phyloP scores from a whole-genome alignment of 176 grass and related monocot genomes.

The Oryza meridionalis region DNA sequence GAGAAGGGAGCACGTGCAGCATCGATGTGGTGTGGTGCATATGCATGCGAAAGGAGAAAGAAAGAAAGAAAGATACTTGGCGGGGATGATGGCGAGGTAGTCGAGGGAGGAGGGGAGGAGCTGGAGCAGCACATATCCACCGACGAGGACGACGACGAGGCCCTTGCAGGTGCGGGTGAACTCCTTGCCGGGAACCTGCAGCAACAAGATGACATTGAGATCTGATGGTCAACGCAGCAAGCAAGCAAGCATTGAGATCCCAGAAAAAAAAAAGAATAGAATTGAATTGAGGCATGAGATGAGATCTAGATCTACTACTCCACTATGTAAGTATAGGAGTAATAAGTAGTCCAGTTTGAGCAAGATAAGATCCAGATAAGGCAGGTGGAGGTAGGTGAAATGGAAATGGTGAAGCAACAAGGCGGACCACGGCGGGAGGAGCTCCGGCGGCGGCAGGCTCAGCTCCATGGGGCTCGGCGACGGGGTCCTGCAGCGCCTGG shows the following conservation, averaged over 20 bases:
- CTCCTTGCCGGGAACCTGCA: conserved; percentile 68
- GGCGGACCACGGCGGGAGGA: conserved; percentile 36
- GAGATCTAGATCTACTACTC: too few relatives aligned
- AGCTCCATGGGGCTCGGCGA: conserved; percentile 1
- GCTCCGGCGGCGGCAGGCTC: conserved; percentile 24
- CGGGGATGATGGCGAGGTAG: conserved; percentile 84
- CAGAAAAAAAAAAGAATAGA: too few relatives aligned
- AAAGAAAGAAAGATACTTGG: conserved; percentile 53
- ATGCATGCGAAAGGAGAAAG: neutral
- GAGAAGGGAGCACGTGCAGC: neutral
- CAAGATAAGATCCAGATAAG: too few relatives aligned
- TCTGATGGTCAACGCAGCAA: conserved; percentile 24
- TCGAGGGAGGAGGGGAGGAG: conserved; percentile 69
- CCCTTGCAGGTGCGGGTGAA: conserved; percentile 96
- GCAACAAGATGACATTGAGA: neutral
- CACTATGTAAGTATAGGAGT: too few relatives aligned
- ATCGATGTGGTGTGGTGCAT: neutral
- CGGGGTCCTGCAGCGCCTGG: conserved; percentile 59
- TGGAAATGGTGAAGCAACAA: too few relatives aligned
- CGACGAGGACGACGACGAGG: conserved; percentile 71
- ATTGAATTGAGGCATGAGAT: too few relatives aligned
- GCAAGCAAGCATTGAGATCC: too few relatives aligned
- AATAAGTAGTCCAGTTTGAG: too few relatives aligned
- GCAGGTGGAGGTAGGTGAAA: too few relatives aligned
- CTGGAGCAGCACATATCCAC: conserved; percentile 83